Base-by-base conservation (phyloP, 2,329 filamentous ascomycete genomes). In the Pseudocercospora vitis region DNA sequence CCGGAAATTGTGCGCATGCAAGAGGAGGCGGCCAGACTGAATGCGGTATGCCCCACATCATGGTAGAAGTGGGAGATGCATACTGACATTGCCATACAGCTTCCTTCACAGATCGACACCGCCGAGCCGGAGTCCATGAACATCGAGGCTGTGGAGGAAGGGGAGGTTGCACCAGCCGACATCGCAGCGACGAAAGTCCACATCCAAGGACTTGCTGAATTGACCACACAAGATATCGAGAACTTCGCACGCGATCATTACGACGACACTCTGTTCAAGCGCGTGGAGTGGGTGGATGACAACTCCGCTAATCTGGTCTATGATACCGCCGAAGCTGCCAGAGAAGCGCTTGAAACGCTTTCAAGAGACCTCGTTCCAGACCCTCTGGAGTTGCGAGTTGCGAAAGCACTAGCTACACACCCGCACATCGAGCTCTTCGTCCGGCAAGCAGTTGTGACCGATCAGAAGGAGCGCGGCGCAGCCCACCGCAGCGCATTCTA, bases 281-380 rank as follows among this genome's bases (percentile, higher is more conserved):
- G 82, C 57, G 78, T 96, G 59, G 91, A 97, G 74, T 99, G 94
- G 94, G 90, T 99, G 61, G 89, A 97, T 70, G 94, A 99, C 71
- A 85, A 83, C 5, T 92, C 90, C 0, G 89, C 90, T 58, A 97
- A 97, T 68, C 77, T 96, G 49, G 73, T 95, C 48, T 97, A 94
- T 74, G 76, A 77, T 52, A 78, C 74, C 29, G 67, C 76, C 9
- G 75, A 79, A 39, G 72, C 78, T 9, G 84, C 83, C 1, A 65
- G 76, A 4, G 70, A 76, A 48, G 83, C 83, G 16, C 73, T 87
- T 19, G 65, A 69, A 26, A 74, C 76, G 3, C 74, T 87, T 44
- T 74, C 77, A 7, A 16, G 33, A n/a, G 60, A 59, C 33, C 55
- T 61, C 7, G 56, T 58, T n/a, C 46, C 44, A 9, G 66, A 67